Evolutionary conservation across 176 grass and related monocot genomes (phyloP), one percentile per base, ranked within the genome.

Genomic region (Avena insularis): DNA sequence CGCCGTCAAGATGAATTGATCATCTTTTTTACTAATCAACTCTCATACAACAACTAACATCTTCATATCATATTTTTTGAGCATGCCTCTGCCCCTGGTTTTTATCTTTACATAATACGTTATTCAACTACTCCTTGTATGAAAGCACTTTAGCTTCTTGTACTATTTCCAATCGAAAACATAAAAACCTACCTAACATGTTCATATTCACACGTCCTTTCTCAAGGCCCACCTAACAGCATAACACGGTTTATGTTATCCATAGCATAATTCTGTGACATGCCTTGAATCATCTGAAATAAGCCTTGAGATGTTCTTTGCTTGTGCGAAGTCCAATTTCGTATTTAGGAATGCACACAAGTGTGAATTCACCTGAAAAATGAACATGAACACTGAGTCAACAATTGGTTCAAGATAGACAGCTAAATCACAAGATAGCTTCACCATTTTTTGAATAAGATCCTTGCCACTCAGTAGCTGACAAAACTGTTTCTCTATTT

Each of bases 201-300:
- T 2, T 4, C 54, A 55, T 20, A 9, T 16, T 49, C 48, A 49
- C 48, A 49, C 48, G 16, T 23, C 0, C 4, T 65, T 64, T 12
- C 2, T 31, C 0, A 71, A n/a, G 36, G 11, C 19, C 43, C 53
- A 75, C 11, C 15, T 2, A 57, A 76, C 50, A 20, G 0, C 0
- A 49, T 55, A 63, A 73, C 48, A 64, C 3, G 19, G 47, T 72
- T 23, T 47, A 23, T 23, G 15, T 7, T 43, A 15, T 11, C 31
- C 7, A 43, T 50, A 55, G 70, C 57, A 8, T 23, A 79, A 57
- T 13, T 49, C 40, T 4, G 31, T 51, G 68, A 90, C 55, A 58
- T 95, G 81, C 93, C 91, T 98, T 93, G 23, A 95, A 90, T 94
- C 94, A 14, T 90, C 93, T 91, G 96, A 88, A 84, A 98, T 90